Evolutionary conservation across 2,329 filamentous ascomycete genomes (phyloP), one percentile per base, ranked within the genome.

Genomic region (Leptoxyphium fumago): DNA sequence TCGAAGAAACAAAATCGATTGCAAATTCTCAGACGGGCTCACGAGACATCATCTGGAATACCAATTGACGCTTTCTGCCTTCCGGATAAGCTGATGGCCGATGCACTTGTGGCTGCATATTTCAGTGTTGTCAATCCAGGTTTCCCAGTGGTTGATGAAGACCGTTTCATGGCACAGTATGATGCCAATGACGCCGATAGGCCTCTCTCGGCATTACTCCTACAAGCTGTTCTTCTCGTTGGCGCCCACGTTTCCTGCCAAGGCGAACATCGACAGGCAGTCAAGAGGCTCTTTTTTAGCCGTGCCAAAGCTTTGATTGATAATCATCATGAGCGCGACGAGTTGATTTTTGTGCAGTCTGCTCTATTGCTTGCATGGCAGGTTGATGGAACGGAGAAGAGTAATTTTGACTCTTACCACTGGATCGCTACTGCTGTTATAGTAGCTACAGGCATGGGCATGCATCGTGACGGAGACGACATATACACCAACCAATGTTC

Each of bases 61-160:
- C 3, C 32, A 9, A 3, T 13, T 3, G 32, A 36, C 15, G 32
- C 32, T 5, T 15, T 36, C 4, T 15, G 32, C 32, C 32, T 36
- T 13, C 32, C 32, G 32, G 32, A 36, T 4, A 36, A 9, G 32
- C 3, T 9, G 32, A 13, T 36, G 32, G 32, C 32, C 15, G 42
- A 49, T 21, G 34, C 47, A 15, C 38, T 49, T 17, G 39, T 49
- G 7, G 42, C 46, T 8, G 46, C 47, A 18, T 49, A 46, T 43
- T 49, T 49, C 40, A 40, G 28, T 14, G 39, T 43, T 32, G 46
- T 49, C 13, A 42, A 49, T 42, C 45, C 47, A n/a, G 45, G 47
- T 2, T 46, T 46, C 14, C 47, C 47, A 5, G 42, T 49, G 17
- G 26, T 49, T 15, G 47, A 49, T 26, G 42, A 40, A 29, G 42